Percentiles rank a stretch among this genome's conserved stretches.
Evolutionary conservation across 768 basidiomycete genomes (phyloP).

Genomic region (Boletus coccyginus): DNA sequence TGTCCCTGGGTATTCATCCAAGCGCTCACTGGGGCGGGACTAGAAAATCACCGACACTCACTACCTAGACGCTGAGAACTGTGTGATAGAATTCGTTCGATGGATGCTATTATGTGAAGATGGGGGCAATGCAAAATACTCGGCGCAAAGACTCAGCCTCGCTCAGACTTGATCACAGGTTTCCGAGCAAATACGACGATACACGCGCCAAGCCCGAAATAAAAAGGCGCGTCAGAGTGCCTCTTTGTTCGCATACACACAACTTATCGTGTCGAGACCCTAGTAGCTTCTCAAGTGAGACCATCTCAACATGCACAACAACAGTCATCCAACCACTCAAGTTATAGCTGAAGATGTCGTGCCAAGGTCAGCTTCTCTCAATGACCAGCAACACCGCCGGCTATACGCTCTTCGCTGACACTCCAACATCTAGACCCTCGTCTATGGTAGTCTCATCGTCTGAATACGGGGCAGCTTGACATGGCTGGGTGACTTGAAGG

Average conservation of each 20-base stretch:
- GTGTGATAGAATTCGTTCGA: background rate
- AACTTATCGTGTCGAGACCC: background rate
- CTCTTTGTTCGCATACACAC: background rate
- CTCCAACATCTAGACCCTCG: background rate
- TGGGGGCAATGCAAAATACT: too few species aligned
- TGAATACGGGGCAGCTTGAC: constrained; percentile 17
- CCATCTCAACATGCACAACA: background rate
- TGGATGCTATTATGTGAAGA: background rate
- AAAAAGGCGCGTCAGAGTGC: background rate
- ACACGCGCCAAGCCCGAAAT: background rate
- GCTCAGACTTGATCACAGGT: background rate
- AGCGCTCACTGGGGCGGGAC: too few species aligned
- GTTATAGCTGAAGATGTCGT: too few species aligned
- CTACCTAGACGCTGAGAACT: background rate
- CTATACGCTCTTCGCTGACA: background rate
- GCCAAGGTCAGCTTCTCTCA: constrained; percentile 2
- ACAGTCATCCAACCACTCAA: too few species aligned
- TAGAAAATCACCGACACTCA: background rate
- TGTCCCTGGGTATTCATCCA: too few species aligned
- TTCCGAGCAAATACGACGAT: background rate
- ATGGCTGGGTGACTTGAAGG: background rate
- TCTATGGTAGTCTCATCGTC: constrained; percentile 1
- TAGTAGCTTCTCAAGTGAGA: background rate
- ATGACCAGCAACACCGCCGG: background rate
- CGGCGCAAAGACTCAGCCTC: too few species aligned